Evolutionary conservation across 768 basidiomycete genomes (phyloP), one percentile per base, ranked within the genome.

Genomic region (Trametes sanguinea): DNA sequence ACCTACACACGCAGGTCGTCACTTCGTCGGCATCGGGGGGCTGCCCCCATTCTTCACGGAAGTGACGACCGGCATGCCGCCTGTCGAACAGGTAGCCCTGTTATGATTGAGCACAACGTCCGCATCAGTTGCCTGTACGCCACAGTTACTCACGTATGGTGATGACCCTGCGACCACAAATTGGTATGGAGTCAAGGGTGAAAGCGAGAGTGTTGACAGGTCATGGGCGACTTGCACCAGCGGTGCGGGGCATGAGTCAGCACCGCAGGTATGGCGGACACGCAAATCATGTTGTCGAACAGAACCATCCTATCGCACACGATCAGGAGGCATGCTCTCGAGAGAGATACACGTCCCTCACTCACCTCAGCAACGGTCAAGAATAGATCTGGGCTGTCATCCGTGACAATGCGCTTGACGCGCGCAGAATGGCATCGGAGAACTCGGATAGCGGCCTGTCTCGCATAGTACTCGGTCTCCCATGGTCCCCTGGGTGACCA

Each of bases 271-370:
- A 73, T 95, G 90, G 13, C 80, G 74, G 9, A 81, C 81, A 54
- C 94, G 80, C 46, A 95, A 74, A 70, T 96, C 94, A 71, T 95
- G 94, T 69, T 95, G 93, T 29, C 94, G 83, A 9, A 95, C 92
- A 32, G 87, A 82, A 3, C 92, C 93, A 74, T 96, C 94, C 88
- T 94, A 69, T 14, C 6, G 9, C 13, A 46, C 59, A 14, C 13
- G 27, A 32, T 50, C 9, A 50, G 5, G 17, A 4, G 5, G 14
- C 22, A 22, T 22, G 22, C 22, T 22, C 22, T 22, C 22, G 22
- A 22, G 22, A 22, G 22, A 22, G 22, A 22, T 22, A 22, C 22
- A 22, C 22, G 22, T 22, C 22, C 22, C 22, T 22, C 22, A 72
- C 81, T 35, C 54, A 88, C 90, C 82, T 92, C 90, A n/a, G 84